Percentiles rank a stretch among this genome's conserved stretches.
Conservation (phyloP, 1,139 yeast species). For the Pichia sp. region DNA sequence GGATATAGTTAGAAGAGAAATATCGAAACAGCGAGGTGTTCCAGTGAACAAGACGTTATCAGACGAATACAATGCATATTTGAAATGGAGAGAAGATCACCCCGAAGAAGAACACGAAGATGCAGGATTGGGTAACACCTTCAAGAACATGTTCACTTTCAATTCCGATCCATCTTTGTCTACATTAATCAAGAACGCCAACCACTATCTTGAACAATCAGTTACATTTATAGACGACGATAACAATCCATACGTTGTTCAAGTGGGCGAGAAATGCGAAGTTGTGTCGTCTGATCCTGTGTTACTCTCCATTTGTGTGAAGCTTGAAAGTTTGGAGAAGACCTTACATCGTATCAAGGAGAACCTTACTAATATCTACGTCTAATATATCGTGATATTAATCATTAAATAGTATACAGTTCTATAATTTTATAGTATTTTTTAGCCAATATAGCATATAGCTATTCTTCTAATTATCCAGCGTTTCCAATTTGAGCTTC, state of each 20-base stretch:
- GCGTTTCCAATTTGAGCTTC: constrained; percentile 22
- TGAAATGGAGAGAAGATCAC: constrained; percentile 24
- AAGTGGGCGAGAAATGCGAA: constrained; percentile 30
- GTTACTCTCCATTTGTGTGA: constrained; percentile 30
- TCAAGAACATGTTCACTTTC: constrained; percentile 21
- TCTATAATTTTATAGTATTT: too few species aligned
- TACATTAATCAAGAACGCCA: constrained; percentile 28
- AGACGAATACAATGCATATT: constrained; percentile 30
- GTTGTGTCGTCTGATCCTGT: constrained; percentile 35
- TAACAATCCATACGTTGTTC: constrained; percentile 29
- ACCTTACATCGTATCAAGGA: constrained; percentile 24
- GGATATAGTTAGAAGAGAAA: constrained; percentile 30
- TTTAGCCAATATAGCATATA: too few species aligned
- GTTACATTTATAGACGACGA: constrained; percentile 30
- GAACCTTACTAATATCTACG: constrained; percentile 19
- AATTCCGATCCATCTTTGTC: constrained; percentile 29
- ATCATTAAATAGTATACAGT: too few species aligned
- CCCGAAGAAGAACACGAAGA: constrained; percentile 9
- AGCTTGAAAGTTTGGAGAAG: constrained; percentile 32
- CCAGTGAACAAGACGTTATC: constrained; percentile 31
- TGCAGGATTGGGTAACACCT: constrained; percentile 5
- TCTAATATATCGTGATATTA: too few species aligned
- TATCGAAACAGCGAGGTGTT: constrained; percentile 29
- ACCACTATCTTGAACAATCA: constrained; percentile 29
- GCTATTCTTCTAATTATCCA: constrained; percentile 1